Evolutionary conservation across 805 yeast genomes (phyloP).

Genomic region (Wickerhamomyces xylosicus): DNA sequence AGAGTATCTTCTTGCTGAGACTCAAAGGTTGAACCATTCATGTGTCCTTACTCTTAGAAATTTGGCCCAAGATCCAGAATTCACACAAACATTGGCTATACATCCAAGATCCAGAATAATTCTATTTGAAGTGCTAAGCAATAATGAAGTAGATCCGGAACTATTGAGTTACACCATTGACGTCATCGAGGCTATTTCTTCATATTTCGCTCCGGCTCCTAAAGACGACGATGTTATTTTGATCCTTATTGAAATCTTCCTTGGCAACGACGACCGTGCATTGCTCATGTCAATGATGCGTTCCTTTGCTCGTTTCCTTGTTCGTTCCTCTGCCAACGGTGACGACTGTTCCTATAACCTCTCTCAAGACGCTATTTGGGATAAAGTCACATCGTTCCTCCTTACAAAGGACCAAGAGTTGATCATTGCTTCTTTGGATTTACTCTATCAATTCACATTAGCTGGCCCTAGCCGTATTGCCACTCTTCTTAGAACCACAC

Average conservation of each 20-base stretch:
- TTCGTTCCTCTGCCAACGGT: conserved; percentile 38
- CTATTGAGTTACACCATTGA: conserved; percentile 61
- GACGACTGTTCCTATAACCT: conserved; percentile 42
- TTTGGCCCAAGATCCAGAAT: conserved; percentile 70
- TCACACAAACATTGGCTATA: conserved; percentile 68
- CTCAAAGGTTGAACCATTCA: conserved; percentile 12
- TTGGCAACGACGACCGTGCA: conserved; percentile 52
- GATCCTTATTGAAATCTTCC: conserved; percentile 40
- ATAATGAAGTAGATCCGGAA: conserved; percentile 33
- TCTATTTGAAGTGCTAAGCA: conserved; percentile 29
- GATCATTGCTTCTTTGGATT: conserved; percentile 63
- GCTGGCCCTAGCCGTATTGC: conserved; percentile 52
- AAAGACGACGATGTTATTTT: conserved; percentile 60
- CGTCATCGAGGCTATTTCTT: conserved; percentile 72
- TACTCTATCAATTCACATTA: conserved; percentile 68
- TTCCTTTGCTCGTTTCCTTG: conserved; percentile 70
- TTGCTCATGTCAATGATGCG: conserved; percentile 60
- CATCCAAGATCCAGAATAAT: conserved; percentile 36
- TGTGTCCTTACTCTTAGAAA: conserved; percentile 57
- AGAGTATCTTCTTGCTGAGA: conserved; percentile 13
- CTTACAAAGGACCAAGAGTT: conserved; percentile 64
- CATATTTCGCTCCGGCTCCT: conserved; percentile 69
- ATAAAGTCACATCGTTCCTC: conserved; percentile 44
- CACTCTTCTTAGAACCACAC: conserved; percentile 35
- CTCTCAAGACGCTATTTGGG: conserved; percentile 31